A percentile compares a stretch with the other conserved stretches of the same genome.
These are phyloP conservation scores for Corylus heterophylla DNA, from an alignment of 306 rosid genomes.

Conservation along the genomic window DNA sequence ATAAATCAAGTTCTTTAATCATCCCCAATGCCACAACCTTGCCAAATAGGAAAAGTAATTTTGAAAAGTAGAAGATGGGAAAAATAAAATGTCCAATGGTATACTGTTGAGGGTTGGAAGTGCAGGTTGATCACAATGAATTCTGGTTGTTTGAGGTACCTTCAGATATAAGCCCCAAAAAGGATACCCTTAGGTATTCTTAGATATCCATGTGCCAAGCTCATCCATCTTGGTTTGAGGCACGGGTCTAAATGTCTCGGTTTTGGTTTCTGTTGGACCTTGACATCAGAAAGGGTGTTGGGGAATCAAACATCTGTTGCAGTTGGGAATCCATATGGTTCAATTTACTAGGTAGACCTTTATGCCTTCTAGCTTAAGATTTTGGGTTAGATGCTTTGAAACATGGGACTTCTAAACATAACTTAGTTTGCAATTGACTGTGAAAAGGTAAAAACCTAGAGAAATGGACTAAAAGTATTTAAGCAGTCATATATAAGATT, in stretches of 20 bases:
- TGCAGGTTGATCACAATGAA: background rate
- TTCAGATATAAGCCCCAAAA: background rate
- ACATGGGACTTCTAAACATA: background rate
- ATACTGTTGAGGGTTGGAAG: background rate
- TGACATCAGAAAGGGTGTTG: background rate
- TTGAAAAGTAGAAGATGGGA: background rate
- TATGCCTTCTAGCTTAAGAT: background rate
- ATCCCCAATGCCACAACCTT: background rate
- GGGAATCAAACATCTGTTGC: background rate
- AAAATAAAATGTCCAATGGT: background rate
- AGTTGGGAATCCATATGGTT: background rate
- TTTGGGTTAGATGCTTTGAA: background rate
- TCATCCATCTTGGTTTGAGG: background rate
- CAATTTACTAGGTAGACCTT: background rate
- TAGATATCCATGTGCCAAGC: background rate
- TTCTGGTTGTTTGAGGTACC: background rate
- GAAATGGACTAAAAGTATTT: background rate
- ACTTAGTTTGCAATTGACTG: background rate
- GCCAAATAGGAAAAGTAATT: background rate
- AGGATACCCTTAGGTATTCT: background rate
- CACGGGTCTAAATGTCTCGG: background rate
- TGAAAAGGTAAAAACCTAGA: too few relatives aligned
- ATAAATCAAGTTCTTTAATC: background rate
- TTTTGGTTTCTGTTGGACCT: background rate
- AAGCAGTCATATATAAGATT: background rate